Evolutionary conservation across 352 stramenopile genomes (phyloP).

Genomic region (Phytophthora kernoviae): DNA sequence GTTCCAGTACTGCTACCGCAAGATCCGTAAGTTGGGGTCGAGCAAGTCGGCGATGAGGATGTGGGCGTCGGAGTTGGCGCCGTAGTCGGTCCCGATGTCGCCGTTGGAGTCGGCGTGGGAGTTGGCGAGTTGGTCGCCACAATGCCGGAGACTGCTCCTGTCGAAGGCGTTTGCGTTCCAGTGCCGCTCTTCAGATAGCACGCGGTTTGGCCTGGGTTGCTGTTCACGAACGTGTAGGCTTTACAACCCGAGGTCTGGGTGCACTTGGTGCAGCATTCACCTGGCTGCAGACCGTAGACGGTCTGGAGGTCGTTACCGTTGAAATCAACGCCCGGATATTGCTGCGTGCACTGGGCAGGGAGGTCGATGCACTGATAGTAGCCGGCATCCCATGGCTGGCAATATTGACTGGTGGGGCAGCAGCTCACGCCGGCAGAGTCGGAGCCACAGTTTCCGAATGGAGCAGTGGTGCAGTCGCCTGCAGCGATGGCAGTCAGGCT

Average conservation of each 20-base stretch:
- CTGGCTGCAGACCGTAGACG: conserved; percentile 31
- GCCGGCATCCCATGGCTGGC: conserved; percentile 52
- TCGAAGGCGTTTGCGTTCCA: conserved; percentile 6
- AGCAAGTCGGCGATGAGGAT: conserved; percentile 22
- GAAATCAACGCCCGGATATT: conserved; percentile 38
- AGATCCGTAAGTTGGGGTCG: conserved; percentile 13
- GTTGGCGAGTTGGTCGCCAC: conserved; percentile 22
- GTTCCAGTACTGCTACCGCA: conserved; percentile 31
- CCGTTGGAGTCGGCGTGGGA: conserved; percentile 5
- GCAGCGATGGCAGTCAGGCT: conserved; percentile 4
- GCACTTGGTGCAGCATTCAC: conserved; percentile 37
- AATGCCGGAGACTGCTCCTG: conserved; percentile 38
- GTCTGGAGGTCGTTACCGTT: conserved; percentile 35
- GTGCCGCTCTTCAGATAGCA: conserved; percentile 43
- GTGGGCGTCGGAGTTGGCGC: conserved; percentile 18
- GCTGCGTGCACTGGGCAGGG: conserved; percentile 24
- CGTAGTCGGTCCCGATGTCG: conserved; percentile 4
- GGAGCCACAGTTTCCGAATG: conserved; percentile 4
- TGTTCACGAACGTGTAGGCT: conserved; percentile 53
- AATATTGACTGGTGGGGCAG: conserved; percentile 39
- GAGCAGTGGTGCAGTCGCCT: background rate
- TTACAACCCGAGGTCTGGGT: conserved; percentile 25
- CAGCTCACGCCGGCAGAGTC: conserved; percentile 11
- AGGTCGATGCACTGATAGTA: conserved; percentile 45
- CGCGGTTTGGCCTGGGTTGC: conserved; percentile 22